These are phyloP conservation scores for Globisporangium barbulae DNA, from an alignment of 352 stramenopile genomes.

Conservation along the genomic window DNA sequence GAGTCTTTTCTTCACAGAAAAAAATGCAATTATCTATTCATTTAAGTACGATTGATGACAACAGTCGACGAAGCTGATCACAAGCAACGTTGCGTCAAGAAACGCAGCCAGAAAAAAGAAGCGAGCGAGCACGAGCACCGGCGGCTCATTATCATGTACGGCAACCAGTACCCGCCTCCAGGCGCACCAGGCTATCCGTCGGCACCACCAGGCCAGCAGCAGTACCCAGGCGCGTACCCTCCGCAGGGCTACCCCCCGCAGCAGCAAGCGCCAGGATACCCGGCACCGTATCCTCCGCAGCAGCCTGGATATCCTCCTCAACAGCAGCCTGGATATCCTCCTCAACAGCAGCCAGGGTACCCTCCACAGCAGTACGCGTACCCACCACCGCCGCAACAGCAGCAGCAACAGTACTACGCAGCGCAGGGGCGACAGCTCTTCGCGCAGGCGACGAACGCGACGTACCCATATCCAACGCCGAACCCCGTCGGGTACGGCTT, in stretches of 20 bases:
- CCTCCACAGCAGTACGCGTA: constrained; percentile 34
- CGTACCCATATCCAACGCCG: constrained; percentile 26
- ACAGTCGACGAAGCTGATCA: not conserved
- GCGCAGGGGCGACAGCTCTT: constrained; percentile 67
- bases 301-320: constrained; percentile 25
- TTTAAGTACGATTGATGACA: no score
- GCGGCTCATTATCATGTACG: constrained; percentile 16
- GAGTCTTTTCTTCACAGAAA: no score
- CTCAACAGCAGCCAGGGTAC: constrained; percentile 31
- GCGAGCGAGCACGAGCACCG: not conserved
- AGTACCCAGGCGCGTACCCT: constrained; percentile 17
- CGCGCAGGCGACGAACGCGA: constrained; percentile 44
- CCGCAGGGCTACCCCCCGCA: constrained; percentile 23
- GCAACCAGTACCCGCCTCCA: constrained; percentile 24
- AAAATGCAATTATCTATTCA: no score
- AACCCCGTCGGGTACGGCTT: constrained; percentile 27
- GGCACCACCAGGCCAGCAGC: constrained; percentile 11
- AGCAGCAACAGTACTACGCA: constrained; percentile 63
- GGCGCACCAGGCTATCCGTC: constrained; percentile 16
- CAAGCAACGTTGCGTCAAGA: not conserved
- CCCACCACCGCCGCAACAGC: constrained; percentile 26
- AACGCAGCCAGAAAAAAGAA: not conserved
- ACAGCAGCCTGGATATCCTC: constrained; percentile 34
- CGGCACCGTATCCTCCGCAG: constrained; percentile 17
- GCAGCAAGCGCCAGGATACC: constrained; percentile 20